Evolutionary conservation across 2,329 filamentous ascomycete species (phyloP).

Genomic region (Colletotrichum sp.): DNA sequence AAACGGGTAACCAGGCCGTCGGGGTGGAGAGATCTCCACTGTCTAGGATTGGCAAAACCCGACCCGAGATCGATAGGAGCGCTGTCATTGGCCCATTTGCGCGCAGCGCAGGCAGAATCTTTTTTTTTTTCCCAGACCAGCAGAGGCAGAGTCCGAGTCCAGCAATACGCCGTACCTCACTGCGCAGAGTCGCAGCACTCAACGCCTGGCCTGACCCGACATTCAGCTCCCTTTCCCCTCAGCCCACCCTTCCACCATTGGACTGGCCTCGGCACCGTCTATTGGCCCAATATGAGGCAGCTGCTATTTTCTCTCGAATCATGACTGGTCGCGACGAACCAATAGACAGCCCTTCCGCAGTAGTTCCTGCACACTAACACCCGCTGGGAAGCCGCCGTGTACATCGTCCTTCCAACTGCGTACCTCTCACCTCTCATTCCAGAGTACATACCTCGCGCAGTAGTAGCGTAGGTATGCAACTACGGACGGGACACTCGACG

Average conservation of each 20-base stretch:
- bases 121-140: not conserved
- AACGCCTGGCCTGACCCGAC: not conserved
- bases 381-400: not conserved
- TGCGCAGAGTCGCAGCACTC: not conserved
- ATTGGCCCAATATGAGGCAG: not conserved
- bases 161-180: not conserved
- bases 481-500: not conserved
- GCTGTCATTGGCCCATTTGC: constrained; percentile 8
- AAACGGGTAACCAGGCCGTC: constrained; percentile 17
- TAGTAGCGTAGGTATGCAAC: not conserved
- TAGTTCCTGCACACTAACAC: not conserved
- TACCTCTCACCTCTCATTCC: not conserved
- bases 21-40: not conserved
- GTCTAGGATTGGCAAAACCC: not conserved
- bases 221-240: not conserved
- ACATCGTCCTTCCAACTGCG: not conserved
- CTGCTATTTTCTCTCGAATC: not conserved
- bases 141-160: not conserved
- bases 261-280: not conserved
- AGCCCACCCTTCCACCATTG: not conserved
- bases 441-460: not conserved
- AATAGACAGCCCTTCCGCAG: not conserved
- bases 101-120: constrained; percentile 2
- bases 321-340: not conserved
- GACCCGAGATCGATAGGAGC: not conserved